Conservation (phyloP, 2,329 filamentous ascomycete species). For the Xylaria sp. region DNA sequence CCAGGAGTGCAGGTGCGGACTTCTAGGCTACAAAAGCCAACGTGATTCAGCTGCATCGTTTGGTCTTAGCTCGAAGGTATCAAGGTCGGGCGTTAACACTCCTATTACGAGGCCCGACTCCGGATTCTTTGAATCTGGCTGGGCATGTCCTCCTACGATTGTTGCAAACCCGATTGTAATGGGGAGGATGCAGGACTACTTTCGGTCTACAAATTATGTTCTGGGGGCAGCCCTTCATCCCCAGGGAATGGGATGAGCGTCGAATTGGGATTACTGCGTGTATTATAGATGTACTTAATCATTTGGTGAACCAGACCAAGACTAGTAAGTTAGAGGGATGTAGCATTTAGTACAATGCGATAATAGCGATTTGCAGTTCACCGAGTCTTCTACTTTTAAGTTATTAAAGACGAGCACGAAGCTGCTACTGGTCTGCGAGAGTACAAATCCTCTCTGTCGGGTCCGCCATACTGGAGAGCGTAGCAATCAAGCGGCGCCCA, state of each 20-base stretch:
- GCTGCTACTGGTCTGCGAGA: not conserved
- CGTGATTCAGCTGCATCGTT: slow-evolving; percentile 40
- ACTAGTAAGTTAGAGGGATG: not conserved
- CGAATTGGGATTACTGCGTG: not conserved
- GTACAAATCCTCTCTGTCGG: not conserved
- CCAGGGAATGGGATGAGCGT: slow-evolving; percentile 34
- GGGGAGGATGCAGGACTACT: slow-evolving; percentile 50
- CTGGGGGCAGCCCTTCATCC: slow-evolving; percentile 44
- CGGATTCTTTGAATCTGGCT: slow-evolving; percentile 14
- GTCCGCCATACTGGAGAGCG: not conserved
- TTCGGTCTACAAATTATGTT: slow-evolving; percentile 43
- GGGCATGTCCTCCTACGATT: slow-evolving; percentile 18
- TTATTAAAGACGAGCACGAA: not conserved
- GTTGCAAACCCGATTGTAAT: slow-evolving; percentile 44
- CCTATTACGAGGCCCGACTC: slow-evolving; percentile 41
- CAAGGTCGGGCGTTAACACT: slow-evolving; percentile 40
- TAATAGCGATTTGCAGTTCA: not conserved
- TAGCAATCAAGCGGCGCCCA: not conserved
- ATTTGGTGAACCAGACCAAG: not conserved
- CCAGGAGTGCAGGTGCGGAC: slow-evolving; percentile 18
- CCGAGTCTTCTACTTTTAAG: not conserved
- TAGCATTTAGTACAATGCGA: not conserved
- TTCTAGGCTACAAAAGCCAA: slow-evolving; percentile 11
- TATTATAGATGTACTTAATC: slow-evolving; percentile 3
- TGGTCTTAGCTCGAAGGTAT: slow-evolving; percentile 11